A percentile compares a stretch with the other conserved stretches of the same genome.
Conservation (phyloP, 495 filamentous ascomycete genomes). For the Podospora bellae-mahoneyi region DNA sequence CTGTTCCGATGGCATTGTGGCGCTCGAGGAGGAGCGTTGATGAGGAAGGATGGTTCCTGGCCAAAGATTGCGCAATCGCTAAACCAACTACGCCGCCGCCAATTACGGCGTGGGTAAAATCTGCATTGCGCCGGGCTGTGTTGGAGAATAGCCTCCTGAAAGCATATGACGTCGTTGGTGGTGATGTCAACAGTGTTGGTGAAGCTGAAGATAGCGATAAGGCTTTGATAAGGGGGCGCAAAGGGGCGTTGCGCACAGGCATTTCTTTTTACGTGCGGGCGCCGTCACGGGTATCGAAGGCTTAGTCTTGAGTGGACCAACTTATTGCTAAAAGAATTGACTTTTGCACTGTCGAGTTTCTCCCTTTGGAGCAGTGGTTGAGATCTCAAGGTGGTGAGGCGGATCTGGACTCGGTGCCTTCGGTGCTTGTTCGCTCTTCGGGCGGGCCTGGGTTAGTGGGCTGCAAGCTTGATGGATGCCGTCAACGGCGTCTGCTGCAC, state of each 20-base stretch:
- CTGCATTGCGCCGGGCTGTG: constrained; percentile 45
- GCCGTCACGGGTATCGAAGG: not conserved
- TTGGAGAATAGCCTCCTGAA: constrained; percentile 25
- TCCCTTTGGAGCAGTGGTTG: not conserved
- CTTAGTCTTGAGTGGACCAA: not conserved
- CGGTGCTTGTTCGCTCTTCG: not conserved
- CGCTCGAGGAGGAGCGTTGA: constrained; percentile 80
- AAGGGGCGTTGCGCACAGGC: constrained; percentile 1
- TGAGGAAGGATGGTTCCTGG: constrained; percentile 46
- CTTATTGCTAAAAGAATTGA: not conserved
- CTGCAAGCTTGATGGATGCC: not conserved
- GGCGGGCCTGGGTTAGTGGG: not conserved
- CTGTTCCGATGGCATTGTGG: constrained; percentile 73
- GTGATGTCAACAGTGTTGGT: not conserved
- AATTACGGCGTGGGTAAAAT: constrained; percentile 86
- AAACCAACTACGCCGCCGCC: constrained; percentile 90
- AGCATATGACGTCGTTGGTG: not conserved
- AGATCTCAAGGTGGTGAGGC: not conserved
- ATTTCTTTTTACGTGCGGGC: not conserved
- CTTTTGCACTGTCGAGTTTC: not conserved
- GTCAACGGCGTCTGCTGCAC: not conserved
- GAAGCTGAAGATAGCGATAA: not conserved
- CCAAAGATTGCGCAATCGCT: constrained; percentile 76
- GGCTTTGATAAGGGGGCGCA: constrained; percentile 4
- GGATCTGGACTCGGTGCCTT: not conserved